These are phyloP conservation scores for Mikania micrantha DNA, from an alignment of 129 eudicot genomes.

Conservation along the genomic window DNA sequence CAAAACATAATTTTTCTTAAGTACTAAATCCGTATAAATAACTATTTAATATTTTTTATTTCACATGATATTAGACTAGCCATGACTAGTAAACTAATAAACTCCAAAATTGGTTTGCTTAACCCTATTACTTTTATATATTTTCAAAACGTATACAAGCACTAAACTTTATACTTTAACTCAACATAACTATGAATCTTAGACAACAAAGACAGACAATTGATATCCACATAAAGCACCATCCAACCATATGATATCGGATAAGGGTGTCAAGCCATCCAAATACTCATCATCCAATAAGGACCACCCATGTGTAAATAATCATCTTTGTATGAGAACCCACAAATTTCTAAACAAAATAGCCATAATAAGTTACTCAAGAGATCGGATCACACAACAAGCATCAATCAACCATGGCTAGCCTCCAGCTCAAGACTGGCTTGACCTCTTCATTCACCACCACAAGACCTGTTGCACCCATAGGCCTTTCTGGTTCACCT, in stretches of 20 bases:
- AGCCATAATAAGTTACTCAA: conserved; percentile 33
- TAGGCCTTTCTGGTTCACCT: conserved; percentile 78
- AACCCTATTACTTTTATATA: too few relatives aligned
- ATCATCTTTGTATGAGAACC: conserved; percentile 28
- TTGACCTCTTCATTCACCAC: conserved; percentile 56
- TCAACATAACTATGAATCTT: too few relatives aligned
- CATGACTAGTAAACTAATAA: too few relatives aligned
- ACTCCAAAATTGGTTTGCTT: too few relatives aligned
- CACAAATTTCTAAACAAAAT: conserved; percentile 33
- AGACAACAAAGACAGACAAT: neutral
- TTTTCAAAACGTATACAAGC: too few relatives aligned
- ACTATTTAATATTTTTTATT: too few relatives aligned
- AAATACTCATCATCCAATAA: conserved; percentile 36
- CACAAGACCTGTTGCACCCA: conserved; percentile 55
- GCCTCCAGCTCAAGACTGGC: conserved; percentile 70
- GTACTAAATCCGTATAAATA: too few relatives aligned
- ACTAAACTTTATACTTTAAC: too few relatives aligned
- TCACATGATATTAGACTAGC: too few relatives aligned
- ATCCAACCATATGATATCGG: conserved; percentile 40
- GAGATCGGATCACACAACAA: conserved; percentile 20
- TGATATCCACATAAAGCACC: conserved; percentile 19
- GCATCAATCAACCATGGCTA: conserved; percentile 57
- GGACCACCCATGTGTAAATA: conserved; percentile 22
- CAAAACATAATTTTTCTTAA: too few relatives aligned
- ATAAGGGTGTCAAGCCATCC: conserved; percentile 39